Evolutionary conservation across 2,329 filamentous ascomycete genomes (phyloP), one percentile per base, ranked within the genome.

Genomic region (Arthroderma uncinatum): DNA sequence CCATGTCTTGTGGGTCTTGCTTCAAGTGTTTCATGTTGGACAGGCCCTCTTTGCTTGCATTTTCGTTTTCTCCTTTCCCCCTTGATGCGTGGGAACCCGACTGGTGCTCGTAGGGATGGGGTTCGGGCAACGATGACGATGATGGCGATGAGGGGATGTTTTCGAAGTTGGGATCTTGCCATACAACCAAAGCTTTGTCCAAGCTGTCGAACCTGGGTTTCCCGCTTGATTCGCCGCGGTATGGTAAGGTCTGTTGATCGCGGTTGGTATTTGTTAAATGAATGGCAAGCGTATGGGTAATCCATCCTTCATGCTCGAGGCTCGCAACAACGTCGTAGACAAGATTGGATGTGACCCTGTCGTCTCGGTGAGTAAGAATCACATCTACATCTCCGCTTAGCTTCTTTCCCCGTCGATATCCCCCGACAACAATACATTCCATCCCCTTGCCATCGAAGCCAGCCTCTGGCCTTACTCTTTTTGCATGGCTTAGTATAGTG

Each of bases 151-250:
- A 54, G n/a, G 52, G 19, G 19, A 4, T 50, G 19, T 19, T 25
- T 19, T 66, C 68, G 62, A 74, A 79, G 3, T 70, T 54, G 0
- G 85, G 85, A 65, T 90, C 78, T 67, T 95, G 88, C 92, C 92
- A 97, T 0, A 96, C 89, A 0, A 96, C 86, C 55, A 97, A 74
- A 0, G 90, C 90, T 70, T 96, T 96, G 70, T 97, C 91, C 0
- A 97, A 78, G 0, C 84, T 88, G 67, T 96, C 91, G 63, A 95
- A 96, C 0, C 88, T 87, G 21, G 78, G 74, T n/a, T 63, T 63
- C 0, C 79, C 79, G 1, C 74, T 73, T 4, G 71, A 67, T 10
- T 67, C 65, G 5, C 72, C 68, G 5, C 74, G 75, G 64, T 78
- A 82, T 0, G 82, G 80, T 0, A 83, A 70, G 0, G 82, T 79